Evolutionary conservation across 1,284 basidiomycete genomes (phyloP), one percentile per base, ranked within the genome.

Genomic region (Coniophora puteana): DNA sequence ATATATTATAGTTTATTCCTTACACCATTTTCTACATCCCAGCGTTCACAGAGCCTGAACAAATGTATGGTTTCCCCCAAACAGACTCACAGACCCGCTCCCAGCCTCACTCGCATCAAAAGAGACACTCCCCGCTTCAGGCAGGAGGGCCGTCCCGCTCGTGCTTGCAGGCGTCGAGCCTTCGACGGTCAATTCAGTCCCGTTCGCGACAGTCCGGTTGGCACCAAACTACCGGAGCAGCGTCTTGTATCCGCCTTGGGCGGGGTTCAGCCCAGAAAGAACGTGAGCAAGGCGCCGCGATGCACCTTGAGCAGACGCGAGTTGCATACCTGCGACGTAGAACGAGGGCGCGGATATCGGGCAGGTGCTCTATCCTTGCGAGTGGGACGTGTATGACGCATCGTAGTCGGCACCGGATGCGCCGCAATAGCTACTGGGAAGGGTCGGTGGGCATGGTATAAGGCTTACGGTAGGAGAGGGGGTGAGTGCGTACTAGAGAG

Each of bases 341-440:
- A 67, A 68, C 3, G 69, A 67, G 28, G 71, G 51, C 16, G 59
- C 58, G 16, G 58, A 61, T 2, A 63, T 66, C 6, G 65, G 59
- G 2, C 61, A 60, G 1, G 59, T 58, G 48, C 54, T 58, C 61
- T 62, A 65, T 30, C 61, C 62, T 41, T 66, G 62, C 6, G 47
- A 20, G 23, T 48, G 40, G 12, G 23, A 39, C n/a, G 3, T n/a
- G 17, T 38, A 35, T 2, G 10, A 24, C 23, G 4, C 28, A 38
- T 18, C 73, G 46, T 70, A 69, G 50, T 70, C 59, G 53, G 74
- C 74, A 4, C 73, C 73, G 14, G 63, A 59, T 43, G 69, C 67
- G 12, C 65, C 62, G 14, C 74, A 71, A 22, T 20, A 20, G 24
- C 63, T 66, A 35, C 16, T 7, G 16, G 6, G n/a, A 20, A 28